These are phyloP conservation scores for Sclerotinia minor DNA, from an alignment of 2,329 filamentous ascomycete species.

Conservation along the genomic window DNA sequence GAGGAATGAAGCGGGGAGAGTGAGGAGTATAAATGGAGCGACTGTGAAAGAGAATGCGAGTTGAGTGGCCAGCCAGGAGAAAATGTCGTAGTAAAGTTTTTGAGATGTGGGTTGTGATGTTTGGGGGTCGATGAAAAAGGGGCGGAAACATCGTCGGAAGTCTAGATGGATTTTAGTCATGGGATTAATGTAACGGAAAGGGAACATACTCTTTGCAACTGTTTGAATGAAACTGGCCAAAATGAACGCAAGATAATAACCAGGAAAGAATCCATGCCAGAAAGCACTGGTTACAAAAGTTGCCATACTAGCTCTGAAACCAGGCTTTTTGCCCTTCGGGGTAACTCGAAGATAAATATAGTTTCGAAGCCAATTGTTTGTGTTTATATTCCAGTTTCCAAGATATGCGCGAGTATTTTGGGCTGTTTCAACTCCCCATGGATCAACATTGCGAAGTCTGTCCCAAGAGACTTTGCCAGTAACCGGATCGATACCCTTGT, in stretches of 20 bases:
- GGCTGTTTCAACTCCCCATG: slow-evolving; percentile 80
- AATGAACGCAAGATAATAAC: slow-evolving; percentile 90
- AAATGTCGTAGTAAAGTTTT: slow-evolving; percentile 85
- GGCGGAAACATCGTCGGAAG: slow-evolving; percentile 82
- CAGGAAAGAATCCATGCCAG: slow-evolving; percentile 98
- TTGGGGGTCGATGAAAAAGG: slow-evolving; percentile 84
- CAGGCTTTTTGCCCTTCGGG: slow-evolving; percentile 91
- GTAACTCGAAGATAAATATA: slow-evolving; percentile 96
- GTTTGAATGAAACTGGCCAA: slow-evolving; percentile 91
- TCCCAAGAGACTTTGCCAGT: slow-evolving; percentile 89
- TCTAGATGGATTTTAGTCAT: slow-evolving; percentile 53
- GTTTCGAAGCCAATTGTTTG: slow-evolving; percentile 93
- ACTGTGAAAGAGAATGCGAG: slow-evolving; percentile 79
- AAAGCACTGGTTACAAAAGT: slow-evolving; percentile 94
- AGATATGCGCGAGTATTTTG: slow-evolving; percentile 93
- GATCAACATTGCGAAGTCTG: slow-evolving; percentile 84
- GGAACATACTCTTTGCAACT: slow-evolving; percentile 79
- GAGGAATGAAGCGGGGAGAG: slow-evolving; percentile 65
- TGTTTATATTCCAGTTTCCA: slow-evolving; percentile 97
- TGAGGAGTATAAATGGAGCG: slow-evolving; percentile 81
- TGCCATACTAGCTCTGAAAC: slow-evolving; percentile 89
- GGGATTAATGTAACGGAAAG: background rate
- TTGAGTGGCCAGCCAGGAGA: slow-evolving; percentile 75
- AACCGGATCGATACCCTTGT: slow-evolving; percentile 84
- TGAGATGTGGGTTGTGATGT: slow-evolving; percentile 65